Evolutionary conservation across 2,329 filamentous ascomycete species (phyloP).

Genomic region (Phialocephala sp.): DNA sequence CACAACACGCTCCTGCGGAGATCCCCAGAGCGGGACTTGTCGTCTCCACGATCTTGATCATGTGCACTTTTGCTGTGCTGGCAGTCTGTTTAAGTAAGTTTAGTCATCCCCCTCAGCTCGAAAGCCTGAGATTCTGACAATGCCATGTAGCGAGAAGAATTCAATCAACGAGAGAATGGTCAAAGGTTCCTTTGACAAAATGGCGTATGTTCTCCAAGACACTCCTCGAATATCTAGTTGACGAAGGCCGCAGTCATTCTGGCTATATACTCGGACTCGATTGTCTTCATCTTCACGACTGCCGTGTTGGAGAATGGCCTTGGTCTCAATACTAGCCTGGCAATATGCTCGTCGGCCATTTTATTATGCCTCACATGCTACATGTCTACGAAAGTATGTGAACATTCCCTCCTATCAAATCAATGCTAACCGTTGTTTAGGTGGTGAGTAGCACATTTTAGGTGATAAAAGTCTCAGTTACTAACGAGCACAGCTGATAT

Average conservation of each 20-base stretch:
- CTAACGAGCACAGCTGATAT: slow-evolving; percentile 48
- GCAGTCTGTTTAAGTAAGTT: slow-evolving; percentile 31
- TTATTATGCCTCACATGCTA: slow-evolving; percentile 65
- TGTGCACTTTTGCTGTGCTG: slow-evolving; percentile 26
- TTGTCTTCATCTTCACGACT: slow-evolving; percentile 62
- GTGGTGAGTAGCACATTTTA: no score
- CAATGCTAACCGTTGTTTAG: no score
- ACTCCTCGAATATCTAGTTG: slow-evolving; percentile 2
- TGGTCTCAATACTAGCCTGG: slow-evolving; percentile 56
- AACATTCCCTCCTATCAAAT: no score
- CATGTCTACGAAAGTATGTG: slow-evolving; percentile 61
- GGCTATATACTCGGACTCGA: slow-evolving; percentile 64
- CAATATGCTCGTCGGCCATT: slow-evolving; percentile 62
- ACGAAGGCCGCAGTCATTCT: slow-evolving; percentile 40
- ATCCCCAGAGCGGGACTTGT: slow-evolving; percentile 43
- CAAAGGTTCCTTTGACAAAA: slow-evolving; percentile 29
- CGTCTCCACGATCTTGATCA: slow-evolving; percentile 24
- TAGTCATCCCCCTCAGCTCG: background rate
- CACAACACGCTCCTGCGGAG: slow-evolving; percentile 32
- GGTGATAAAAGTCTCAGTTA: no score
- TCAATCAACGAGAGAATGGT: slow-evolving; percentile 24
- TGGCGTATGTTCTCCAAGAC: slow-evolving; percentile 25
- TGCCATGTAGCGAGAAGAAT: slow-evolving; percentile 20
- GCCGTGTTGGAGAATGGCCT: slow-evolving; percentile 61
- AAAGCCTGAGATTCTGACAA: background rate